A percentile compares a stretch with the other conserved stretches of the same genome.
Evolutionary conservation across 2,329 filamentous ascomycete species (phyloP).

Genomic region (Neofusicoccum kwambonambiense): DNA sequence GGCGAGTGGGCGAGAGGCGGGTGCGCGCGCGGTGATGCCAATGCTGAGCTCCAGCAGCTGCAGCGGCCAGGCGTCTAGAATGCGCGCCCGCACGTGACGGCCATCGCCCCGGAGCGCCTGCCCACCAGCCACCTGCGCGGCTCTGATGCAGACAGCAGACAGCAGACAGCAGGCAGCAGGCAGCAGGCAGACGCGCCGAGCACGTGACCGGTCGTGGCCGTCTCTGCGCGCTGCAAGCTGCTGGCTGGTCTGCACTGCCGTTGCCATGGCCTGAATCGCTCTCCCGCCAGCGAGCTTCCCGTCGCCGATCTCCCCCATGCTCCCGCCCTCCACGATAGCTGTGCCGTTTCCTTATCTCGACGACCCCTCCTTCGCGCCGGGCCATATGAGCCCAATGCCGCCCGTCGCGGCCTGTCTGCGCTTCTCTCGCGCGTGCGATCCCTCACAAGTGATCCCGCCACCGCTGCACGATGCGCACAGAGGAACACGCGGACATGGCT

Average conservation of each 20-base stretch:
- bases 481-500: not conserved
- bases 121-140: too few species aligned
- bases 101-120: not conserved
- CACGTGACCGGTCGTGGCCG: too few species aligned
- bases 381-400: not conserved
- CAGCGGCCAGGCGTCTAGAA: not conserved
- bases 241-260: too few species aligned
- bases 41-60: not conserved
- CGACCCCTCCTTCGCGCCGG: not conserved
- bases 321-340: not conserved
- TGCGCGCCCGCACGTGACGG: not conserved
- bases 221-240: too few species aligned
- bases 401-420: not conserved
- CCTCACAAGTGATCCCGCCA: not conserved
- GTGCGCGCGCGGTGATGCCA: too few species aligned
- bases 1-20: too few species aligned
- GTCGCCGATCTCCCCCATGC: not conserved
- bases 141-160: too few species aligned
- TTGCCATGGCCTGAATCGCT: not conserved
- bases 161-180: too few species aligned
- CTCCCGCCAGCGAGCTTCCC: not conserved
- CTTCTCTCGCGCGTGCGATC: not conserved
- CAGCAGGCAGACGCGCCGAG: too few species aligned
- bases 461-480: not conserved
- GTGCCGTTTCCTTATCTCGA: slow-evolving; percentile 1